A percentile compares a stretch with the other conserved stretches of the same genome.
Evolutionary conservation across 2,329 filamentous ascomycete genomes (phyloP).

Genomic region (Cladosporium colombiae): DNA sequence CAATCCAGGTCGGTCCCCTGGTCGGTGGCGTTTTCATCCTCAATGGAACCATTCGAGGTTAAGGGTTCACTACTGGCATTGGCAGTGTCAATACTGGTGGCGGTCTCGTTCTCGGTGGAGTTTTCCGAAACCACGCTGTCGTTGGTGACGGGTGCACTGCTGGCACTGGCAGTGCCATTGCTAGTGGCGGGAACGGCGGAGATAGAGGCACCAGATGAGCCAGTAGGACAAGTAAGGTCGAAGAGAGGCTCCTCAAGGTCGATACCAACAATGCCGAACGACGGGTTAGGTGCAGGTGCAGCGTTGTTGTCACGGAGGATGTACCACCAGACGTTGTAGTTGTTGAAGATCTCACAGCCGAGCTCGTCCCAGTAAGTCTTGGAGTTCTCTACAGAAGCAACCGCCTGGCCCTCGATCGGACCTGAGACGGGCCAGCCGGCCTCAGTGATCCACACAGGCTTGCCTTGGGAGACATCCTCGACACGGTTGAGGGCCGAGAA

Average conservation of each 20-base stretch:
- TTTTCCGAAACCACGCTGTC: background rate
- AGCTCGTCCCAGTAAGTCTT: conserved; percentile 79
- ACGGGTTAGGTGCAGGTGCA: conserved; percentile 60
- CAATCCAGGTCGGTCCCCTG: background rate
- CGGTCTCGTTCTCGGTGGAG: background rate
- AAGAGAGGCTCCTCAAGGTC: conserved; percentile 59
- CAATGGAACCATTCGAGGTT: background rate
- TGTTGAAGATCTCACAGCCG: conserved; percentile 68
- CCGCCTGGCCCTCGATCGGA: conserved; percentile 59
- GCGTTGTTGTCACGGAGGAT: conserved; percentile 63
- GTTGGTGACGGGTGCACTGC: background rate
- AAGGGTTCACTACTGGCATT: background rate
- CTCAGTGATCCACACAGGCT: conserved; percentile 83
- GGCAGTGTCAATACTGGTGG: background rate
- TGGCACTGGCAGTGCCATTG: background rate
- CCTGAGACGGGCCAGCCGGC: conserved; percentile 84
- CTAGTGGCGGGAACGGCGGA: background rate
- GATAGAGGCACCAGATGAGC: conserved; percentile 19
- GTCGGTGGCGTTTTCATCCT: background rate
- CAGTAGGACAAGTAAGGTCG: conserved; percentile 60
- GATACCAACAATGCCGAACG: conserved; percentile 68
- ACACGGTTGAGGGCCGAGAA: conserved; percentile 65
- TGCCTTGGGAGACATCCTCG: conserved; percentile 59
- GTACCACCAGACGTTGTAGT: conserved; percentile 70
- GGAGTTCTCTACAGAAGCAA: conserved; percentile 67